Evolutionary conservation across 1,139 yeast genomes (phyloP).

Genomic region (Pneumocystis wakefieldiae): DNA sequence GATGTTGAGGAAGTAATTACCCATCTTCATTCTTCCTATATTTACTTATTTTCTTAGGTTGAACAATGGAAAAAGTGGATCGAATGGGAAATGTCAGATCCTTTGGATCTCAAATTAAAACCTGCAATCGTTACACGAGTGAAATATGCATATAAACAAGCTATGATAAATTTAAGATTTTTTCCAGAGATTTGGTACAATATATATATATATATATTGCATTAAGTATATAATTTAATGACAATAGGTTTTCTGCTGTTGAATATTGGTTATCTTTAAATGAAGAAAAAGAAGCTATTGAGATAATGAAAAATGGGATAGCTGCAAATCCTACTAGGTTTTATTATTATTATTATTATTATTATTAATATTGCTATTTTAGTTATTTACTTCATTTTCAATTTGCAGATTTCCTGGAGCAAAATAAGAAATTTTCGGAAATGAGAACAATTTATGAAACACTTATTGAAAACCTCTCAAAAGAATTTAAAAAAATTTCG

Average conservation of each 20-base stretch:
- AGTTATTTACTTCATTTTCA: slow-evolving; percentile 52
- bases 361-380: not conserved
- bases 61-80: slow-evolving; percentile 64
- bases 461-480: slow-evolving; percentile 29
- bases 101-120: slow-evolving; percentile 39
- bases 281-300: slow-evolving; percentile 23
- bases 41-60: slow-evolving; percentile 13
- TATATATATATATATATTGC: slow-evolving; percentile 24
- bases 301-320: slow-evolving; percentile 42
- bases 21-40: not conserved
- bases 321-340: slow-evolving; percentile 46
- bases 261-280: slow-evolving; percentile 7
- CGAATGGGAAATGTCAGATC: slow-evolving; percentile 61
- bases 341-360: not conserved
- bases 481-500: slow-evolving; percentile 11
- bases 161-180: slow-evolving; percentile 52
- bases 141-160: slow-evolving; percentile 60
- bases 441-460: slow-evolving; percentile 39
- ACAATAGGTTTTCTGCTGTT: slow-evolving; percentile 1
- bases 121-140: slow-evolving; percentile 35
- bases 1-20: slow-evolving; percentile 24
- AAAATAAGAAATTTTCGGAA: slow-evolving; percentile 36
- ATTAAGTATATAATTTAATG: slow-evolving; percentile 10
- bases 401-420: slow-evolving; percentile 56
- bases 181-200: slow-evolving; percentile 80